Percentiles rank a stretch among this genome's conserved stretches.
These are phyloP conservation scores for Kwoniella sp. DNA, from an alignment of 768 basidiomycete genomes.

Conservation along the genomic window DNA sequence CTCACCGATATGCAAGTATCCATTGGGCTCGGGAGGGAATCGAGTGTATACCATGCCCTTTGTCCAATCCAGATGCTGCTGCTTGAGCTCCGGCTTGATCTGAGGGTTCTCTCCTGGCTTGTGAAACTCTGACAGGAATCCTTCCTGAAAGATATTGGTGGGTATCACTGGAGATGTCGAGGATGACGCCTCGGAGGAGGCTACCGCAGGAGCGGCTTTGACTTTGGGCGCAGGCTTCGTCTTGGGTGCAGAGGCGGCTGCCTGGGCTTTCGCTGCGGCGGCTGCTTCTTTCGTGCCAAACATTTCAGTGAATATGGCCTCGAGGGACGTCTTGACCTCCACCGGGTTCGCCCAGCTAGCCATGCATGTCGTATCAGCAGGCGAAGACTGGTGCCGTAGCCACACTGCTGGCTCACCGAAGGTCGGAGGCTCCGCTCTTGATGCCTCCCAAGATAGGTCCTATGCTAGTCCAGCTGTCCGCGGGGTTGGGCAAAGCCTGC, in stretches of 20 bases:
- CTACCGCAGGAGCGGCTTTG: slow-evolving; percentile 10
- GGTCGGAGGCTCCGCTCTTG: slow-evolving; percentile 38
- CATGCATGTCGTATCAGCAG: not conserved
- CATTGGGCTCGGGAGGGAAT: slow-evolving; percentile 98
- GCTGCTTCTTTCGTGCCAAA: slow-evolving; percentile 45
- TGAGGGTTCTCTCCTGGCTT: slow-evolving; percentile 93
- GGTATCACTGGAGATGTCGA: slow-evolving; percentile 45
- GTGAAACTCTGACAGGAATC: slow-evolving; percentile 87
- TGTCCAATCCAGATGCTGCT: slow-evolving; percentile 74
- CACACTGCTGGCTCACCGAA: slow-evolving; percentile 27
- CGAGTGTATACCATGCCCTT: slow-evolving; percentile 84
- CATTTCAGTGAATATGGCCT: slow-evolving; percentile 42
- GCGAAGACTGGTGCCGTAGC: not conserved
- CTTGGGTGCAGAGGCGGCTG: slow-evolving; percentile 24
- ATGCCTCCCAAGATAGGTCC: slow-evolving; percentile 54
- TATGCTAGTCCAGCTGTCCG: slow-evolving; percentile 67
- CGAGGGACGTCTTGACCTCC: slow-evolving; percentile 43
- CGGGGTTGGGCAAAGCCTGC: slow-evolving; percentile 54
- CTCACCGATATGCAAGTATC: slow-evolving; percentile 64
- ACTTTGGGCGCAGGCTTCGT: slow-evolving; percentile 15
- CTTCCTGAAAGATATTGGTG: slow-evolving; percentile 77
- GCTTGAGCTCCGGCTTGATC: slow-evolving; percentile 67
- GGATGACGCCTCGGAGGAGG: slow-evolving; percentile 45
- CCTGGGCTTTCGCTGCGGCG: slow-evolving; percentile 31
- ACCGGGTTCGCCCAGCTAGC: slow-evolving; percentile 49